phyloP scores from a whole-genome alignment of 2,329 filamentous ascomycete species.

The Trichoderma sp. region DNA sequence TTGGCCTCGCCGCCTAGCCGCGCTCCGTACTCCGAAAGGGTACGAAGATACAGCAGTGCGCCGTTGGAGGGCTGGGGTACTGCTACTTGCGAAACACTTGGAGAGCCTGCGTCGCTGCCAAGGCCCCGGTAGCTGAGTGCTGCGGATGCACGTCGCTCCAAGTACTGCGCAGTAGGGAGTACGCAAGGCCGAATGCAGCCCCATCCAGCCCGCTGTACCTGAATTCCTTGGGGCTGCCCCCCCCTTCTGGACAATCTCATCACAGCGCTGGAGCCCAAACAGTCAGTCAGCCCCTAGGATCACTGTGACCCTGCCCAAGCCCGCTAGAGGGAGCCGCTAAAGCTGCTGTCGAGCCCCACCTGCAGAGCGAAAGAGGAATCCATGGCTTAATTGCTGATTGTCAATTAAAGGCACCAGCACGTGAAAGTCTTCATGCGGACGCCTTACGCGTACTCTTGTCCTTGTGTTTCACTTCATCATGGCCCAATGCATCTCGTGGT shows the following conservation, averaged over 20 bases:
- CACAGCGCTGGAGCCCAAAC: slow-evolving; percentile 2
- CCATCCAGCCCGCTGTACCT: slow-evolving; percentile 19
- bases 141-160: not conserved
- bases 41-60: slow-evolving; percentile 7
- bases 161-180: slow-evolving; percentile 7
- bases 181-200: slow-evolving; percentile 11
- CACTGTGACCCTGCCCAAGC: slow-evolving; percentile 10
- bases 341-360: slow-evolving; percentile 5
- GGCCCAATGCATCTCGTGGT: not conserved
- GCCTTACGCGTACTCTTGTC: slow-evolving; percentile 16
- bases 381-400: not conserved
- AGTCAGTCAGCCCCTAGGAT: not conserved
- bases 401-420: slow-evolving; percentile 7
- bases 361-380: slow-evolving; percentile 2
- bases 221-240: slow-evolving; percentile 2
- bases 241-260: slow-evolving; percentile 19
- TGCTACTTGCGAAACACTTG: not conserved
- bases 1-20: slow-evolving; percentile 25
- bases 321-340: not conserved
- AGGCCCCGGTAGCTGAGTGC: not conserved
- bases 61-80: not conserved
- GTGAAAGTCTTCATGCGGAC: slow-evolving; percentile 12
- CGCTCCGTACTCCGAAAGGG: slow-evolving; percentile 20
- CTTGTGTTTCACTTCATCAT: not conserved
- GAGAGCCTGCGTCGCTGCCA: not conserved